phyloP scores from a whole-genome alignment of 2,329 filamentous ascomycete species.

The Aaosphaeria pasadenensis region DNA sequence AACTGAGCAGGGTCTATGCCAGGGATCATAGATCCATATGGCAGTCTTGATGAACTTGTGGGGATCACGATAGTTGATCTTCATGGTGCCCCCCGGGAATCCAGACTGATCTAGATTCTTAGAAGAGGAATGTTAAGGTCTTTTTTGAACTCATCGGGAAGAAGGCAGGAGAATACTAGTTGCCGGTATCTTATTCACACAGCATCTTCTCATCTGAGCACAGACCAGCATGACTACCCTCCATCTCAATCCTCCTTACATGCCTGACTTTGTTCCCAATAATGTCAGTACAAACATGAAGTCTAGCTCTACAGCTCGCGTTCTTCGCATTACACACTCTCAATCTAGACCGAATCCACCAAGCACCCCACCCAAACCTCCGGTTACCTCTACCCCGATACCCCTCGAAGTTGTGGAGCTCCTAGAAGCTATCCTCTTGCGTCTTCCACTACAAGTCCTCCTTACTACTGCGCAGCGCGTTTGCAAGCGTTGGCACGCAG shows the following conservation, averaged over 20 bases:
- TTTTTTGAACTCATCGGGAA: no score
- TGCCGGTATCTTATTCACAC: no score
- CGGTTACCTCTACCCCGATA: neutral
- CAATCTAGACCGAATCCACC: neutral
- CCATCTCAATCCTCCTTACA: neutral
- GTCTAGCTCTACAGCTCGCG: neutral
- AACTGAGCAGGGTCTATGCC: no score
- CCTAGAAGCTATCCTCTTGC: constrained; percentile 7
- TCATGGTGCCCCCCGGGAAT: no score
- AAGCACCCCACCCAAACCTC: no score
- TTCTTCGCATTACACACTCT: constrained; percentile 3
- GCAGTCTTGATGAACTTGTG: no score
- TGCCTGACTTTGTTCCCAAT: neutral
- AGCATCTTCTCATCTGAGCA: neutral
- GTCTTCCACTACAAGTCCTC: constrained; percentile 6
- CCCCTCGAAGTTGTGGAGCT: constrained; percentile 6
- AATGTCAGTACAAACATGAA: neutral
- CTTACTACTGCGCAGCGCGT: constrained; percentile 9
- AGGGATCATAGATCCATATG: no score
- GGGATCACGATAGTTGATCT: no score
- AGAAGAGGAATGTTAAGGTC: no score
- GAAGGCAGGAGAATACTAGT: no score
- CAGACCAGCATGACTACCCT: neutral
- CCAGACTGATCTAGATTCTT: no score
- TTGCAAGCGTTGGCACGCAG: constrained; percentile 5